A percentile compares a stretch with the other conserved stretches of the same genome.
Evolutionary conservation across 2,329 filamentous ascomycete genomes (phyloP).

Genomic region (Fusarium brevicatenulatum): DNA sequence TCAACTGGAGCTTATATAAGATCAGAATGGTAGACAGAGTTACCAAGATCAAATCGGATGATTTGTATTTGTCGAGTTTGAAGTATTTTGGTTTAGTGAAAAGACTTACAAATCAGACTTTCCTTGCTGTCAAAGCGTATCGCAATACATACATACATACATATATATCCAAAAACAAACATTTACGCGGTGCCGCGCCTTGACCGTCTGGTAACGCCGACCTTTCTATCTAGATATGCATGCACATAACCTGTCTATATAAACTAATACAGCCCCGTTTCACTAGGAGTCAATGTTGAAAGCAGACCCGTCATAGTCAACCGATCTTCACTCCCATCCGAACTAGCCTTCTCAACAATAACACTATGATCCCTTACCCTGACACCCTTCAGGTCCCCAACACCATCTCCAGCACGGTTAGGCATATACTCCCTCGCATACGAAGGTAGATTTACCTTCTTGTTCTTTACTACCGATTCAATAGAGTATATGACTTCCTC

Average conservation of each 20-base stretch:
- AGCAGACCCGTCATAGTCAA: conserved; percentile 12
- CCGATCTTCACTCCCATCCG: background rate
- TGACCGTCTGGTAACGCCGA: background rate
- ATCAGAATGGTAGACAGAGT: background rate
- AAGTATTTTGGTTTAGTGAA: background rate
- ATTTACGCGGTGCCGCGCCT: background rate
- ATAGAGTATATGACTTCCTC: conserved; percentile 18
- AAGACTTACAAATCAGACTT: background rate
- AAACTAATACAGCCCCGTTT: background rate
- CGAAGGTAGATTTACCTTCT: conserved; percentile 1
- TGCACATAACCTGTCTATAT: background rate
- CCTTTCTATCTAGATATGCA: background rate
- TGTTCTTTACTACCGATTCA: conserved; percentile 9
- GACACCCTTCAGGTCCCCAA: conserved; percentile 2
- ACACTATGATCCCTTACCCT: conserved; percentile 29
- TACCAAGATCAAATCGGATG: background rate
- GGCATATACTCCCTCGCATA: conserved; percentile 22
- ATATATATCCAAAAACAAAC: background rate
- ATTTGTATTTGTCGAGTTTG: background rate
- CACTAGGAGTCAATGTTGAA: conserved; percentile 3
- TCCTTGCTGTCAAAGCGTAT: background rate
- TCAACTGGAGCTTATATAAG: background rate
- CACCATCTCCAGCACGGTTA: background rate
- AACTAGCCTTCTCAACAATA: background rate
- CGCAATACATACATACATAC: background rate